Base-by-base conservation (phyloP, 2,329 filamentous ascomycete genomes). In the Bipolaris oryzae region DNA sequence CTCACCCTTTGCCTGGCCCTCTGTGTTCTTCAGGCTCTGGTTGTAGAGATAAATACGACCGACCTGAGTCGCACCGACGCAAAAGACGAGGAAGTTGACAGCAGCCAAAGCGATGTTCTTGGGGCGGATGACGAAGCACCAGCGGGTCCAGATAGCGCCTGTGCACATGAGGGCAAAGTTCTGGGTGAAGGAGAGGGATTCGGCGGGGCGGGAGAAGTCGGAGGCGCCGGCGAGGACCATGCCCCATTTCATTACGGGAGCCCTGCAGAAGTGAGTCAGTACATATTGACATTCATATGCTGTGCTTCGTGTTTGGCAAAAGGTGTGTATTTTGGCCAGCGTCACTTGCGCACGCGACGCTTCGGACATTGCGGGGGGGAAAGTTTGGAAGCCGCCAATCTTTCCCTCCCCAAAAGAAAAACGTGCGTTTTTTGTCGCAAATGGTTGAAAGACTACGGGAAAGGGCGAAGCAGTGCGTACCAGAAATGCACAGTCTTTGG, bases 91-190 rank as follows among this genome's bases (percentile, higher is more conserved):
- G 86, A 97, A 97, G 86, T 99, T 99, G 76, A 98, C 95, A 53
- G 92, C 88, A 60, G 95, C 95, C 57, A 99, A 88, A 60, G 97
- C 89, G 73, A 92, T 81, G 84, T 99, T 99, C 79, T 87, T 88
- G 55, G 95, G 95, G 79, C 88, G 92, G 80, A 99, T 99, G 78
- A 99, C 90, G 75, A 98, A 84, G 84, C 95, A 99, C 95, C 95
- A 99, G 67, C 95, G 87, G 43, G 95, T 99, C 95, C 95, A 99
- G 84, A 99, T 99, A 64, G 90, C 80, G 66, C 95, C 95, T 9
- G 95, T 99, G 69, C 88, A 88, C 74, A 91, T 95, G 68, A 99
- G 85, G 57, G 95, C 94, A 48, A 83, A 83, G 81, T 98, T 99
- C 80, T 97, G 93, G 28, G 91, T 95, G 61, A 97, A 82, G 38